phyloP scores from a whole-genome alignment of 139 green algal genomes.

The Desmodesmus armatus region DNA sequence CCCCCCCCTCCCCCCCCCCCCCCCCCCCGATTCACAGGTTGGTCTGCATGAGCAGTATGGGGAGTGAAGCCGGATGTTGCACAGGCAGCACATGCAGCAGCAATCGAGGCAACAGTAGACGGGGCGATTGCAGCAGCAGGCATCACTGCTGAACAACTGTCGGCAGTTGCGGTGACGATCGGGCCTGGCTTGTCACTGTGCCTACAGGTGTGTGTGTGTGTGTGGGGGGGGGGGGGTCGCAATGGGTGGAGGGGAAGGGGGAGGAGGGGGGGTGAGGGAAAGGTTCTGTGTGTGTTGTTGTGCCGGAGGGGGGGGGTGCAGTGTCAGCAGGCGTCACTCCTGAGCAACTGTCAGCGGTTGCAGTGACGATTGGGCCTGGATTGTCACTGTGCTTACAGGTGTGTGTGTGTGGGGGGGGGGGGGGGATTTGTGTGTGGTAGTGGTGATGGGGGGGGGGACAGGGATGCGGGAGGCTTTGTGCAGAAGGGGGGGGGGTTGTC shows the following conservation, averaged over 20 bases:
- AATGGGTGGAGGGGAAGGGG: too few species aligned
- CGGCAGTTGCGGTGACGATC: slow-evolving; percentile 41
- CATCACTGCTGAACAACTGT: slow-evolving; percentile 2
- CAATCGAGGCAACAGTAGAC: slow-evolving; percentile 89
- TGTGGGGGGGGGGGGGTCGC: too few species aligned
- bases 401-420: too few species aligned
- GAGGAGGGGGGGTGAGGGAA: too few species aligned
- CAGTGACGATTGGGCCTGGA: slow-evolving; percentile 78
- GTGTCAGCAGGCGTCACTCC: too few species aligned
- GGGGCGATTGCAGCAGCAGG: slow-evolving; percentile 14
- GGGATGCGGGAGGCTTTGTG: too few species aligned
- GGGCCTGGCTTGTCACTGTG: slow-evolving; percentile 96
- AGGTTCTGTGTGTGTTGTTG: too few species aligned
- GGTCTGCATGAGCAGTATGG: slow-evolving; percentile 70
- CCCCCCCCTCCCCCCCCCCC: too few species aligned
- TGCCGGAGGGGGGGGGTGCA: too few species aligned
- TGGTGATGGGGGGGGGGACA: too few species aligned
- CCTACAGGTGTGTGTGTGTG: slow-evolving; percentile 81
- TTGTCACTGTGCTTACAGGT: slow-evolving; percentile 96
- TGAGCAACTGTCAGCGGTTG: slow-evolving; percentile 28
- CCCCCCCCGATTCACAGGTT: too few species aligned
- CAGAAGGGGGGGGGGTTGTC: slow-evolving; percentile 87
- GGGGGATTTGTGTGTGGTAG: too few species aligned
- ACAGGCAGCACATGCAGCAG: slow-evolving; percentile 86
- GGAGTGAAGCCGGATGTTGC: slow-evolving; percentile 96